A percentile compares a stretch with the other conserved stretches of the same genome.
Conservation (phyloP, 1,284 basidiomycete genomes). For the Heterobasidion parviporum region DNA sequence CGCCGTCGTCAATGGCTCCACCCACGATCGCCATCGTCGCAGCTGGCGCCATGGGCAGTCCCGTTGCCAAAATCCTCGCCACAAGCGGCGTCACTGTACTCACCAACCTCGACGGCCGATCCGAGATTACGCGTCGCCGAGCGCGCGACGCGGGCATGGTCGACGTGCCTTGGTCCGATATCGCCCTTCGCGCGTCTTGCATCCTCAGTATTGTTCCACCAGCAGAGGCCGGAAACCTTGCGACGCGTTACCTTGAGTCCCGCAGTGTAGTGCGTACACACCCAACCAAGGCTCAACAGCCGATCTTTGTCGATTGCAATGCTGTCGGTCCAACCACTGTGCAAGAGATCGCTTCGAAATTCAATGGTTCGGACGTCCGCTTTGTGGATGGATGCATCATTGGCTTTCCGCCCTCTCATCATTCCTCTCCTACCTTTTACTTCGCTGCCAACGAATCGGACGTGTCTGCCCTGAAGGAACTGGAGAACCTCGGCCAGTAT, state of each 20-base stretch:
- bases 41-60: slow-evolving; percentile 37
- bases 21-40: slow-evolving; percentile 35
- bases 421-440: slow-evolving; percentile 47
- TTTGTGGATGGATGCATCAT: slow-evolving; percentile 56
- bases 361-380: slow-evolving; percentile 28
- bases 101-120: slow-evolving; percentile 43
- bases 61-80: slow-evolving; percentile 32
- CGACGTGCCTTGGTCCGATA: slow-evolving; percentile 35
- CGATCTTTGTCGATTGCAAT: slow-evolving; percentile 50
- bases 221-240: slow-evolving; percentile 40
- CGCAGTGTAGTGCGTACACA: slow-evolving; percentile 4
- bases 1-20: slow-evolving; percentile 3
- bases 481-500: slow-evolving; percentile 30
- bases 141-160: slow-evolving; percentile 47
- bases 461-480: slow-evolving; percentile 29
- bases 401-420: slow-evolving; percentile 41
- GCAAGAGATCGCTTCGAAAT: slow-evolving; percentile 37
- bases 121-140: slow-evolving; percentile 34
- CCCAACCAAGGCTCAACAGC: slow-evolving; percentile 9
- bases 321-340: slow-evolving; percentile 46
- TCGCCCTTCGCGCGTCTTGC: slow-evolving; percentile 34
- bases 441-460: slow-evolving; percentile 42
- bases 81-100: slow-evolving; percentile 38
- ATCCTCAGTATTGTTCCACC: slow-evolving; percentile 54
- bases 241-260: slow-evolving; percentile 30